Percentiles rank a stretch among this genome's conserved stretches.
Evolutionary conservation across 257 asterid species (phyloP).

Genomic region (Fraxinus pennsylvanica): DNA sequence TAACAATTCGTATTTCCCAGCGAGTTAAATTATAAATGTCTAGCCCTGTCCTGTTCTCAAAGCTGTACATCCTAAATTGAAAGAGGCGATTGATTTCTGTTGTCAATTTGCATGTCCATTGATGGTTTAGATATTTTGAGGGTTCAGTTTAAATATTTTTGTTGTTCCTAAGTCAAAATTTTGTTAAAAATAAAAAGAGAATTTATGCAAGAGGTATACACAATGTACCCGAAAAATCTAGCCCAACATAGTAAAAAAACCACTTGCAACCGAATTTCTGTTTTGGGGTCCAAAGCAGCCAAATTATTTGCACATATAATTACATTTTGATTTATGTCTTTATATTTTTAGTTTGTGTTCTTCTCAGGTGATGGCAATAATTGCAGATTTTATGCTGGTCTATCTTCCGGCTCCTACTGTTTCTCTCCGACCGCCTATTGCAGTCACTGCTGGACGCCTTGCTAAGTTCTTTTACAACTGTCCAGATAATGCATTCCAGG

Average conservation of each 20-base stretch:
- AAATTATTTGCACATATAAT: slow-evolving; percentile 6
- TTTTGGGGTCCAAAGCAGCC: no score
- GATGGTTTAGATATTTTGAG: background rate
- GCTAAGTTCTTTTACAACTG: slow-evolving; percentile 51
- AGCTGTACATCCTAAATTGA: background rate
- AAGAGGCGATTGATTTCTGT: background rate
- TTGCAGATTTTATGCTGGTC: slow-evolving; percentile 55
- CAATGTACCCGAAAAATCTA: background rate
- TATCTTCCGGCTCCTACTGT: slow-evolving; percentile 64
- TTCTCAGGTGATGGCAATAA: slow-evolving; percentile 79
- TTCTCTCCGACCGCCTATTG: slow-evolving; percentile 51
- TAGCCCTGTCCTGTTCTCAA: background rate
- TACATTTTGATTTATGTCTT: background rate
- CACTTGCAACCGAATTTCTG: no score
- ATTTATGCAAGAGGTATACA: background rate
- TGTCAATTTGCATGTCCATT: background rate
- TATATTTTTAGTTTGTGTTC: slow-evolving; percentile 21
- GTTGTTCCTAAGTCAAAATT: background rate
- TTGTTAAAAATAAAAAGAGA: no score
- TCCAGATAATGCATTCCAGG: slow-evolving; percentile 87
- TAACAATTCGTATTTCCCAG: background rate
- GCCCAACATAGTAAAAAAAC: background rate
- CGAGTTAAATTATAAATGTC: background rate
- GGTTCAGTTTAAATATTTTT: background rate
- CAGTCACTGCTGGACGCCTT: slow-evolving; percentile 41